Evolutionary conservation across 352 stramenopile species (phyloP).

Genomic region (Thalassiosira ordinaria): DNA sequence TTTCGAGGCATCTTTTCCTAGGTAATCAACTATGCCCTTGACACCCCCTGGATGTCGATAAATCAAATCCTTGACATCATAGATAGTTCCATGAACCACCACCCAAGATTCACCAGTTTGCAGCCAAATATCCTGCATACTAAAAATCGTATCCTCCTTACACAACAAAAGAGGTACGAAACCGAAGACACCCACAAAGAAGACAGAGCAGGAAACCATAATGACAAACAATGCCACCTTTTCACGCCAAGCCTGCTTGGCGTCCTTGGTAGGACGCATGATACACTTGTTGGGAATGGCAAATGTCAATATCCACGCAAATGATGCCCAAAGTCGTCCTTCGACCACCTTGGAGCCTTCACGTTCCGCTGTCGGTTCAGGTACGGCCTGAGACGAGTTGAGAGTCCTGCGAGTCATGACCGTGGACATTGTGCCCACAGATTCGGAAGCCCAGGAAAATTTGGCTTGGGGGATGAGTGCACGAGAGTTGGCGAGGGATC

Average conservation of each 20-base stretch:
- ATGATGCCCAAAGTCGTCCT: conserved; percentile 60
- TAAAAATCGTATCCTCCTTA: conserved; percentile 58
- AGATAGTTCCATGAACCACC: conserved; percentile 63
- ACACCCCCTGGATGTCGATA: conserved; percentile 60
- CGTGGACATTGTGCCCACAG: conserved; percentile 48
- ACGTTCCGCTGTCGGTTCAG: conserved; percentile 28
- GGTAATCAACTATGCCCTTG: conserved; percentile 57
- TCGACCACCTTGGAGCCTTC: conserved; percentile 9
- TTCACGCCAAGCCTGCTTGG: conserved; percentile 75
- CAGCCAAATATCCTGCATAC: conserved; percentile 64
- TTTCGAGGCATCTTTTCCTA: conserved; percentile 67
- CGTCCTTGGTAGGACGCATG: conserved; percentile 54
- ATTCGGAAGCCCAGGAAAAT: conserved; percentile 57
- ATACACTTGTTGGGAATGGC: conserved; percentile 69
- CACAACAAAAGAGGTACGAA: conserved; percentile 63
- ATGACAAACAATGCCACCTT: conserved; percentile 72
- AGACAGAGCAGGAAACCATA: conserved; percentile 59
- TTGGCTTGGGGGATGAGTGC: conserved; percentile 56
- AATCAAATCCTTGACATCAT: conserved; percentile 69
- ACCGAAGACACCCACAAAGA: conserved; percentile 67
- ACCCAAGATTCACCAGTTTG: conserved; percentile 62
- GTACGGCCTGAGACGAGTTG: conserved; percentile 35
- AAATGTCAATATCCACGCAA: conserved; percentile 64
- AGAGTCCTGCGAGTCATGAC: conserved; percentile 51
- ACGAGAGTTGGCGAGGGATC: conserved; percentile 44